Conservation (phyloP, 768 basidiomycete species). For the Psilocybe sp. region DNA sequence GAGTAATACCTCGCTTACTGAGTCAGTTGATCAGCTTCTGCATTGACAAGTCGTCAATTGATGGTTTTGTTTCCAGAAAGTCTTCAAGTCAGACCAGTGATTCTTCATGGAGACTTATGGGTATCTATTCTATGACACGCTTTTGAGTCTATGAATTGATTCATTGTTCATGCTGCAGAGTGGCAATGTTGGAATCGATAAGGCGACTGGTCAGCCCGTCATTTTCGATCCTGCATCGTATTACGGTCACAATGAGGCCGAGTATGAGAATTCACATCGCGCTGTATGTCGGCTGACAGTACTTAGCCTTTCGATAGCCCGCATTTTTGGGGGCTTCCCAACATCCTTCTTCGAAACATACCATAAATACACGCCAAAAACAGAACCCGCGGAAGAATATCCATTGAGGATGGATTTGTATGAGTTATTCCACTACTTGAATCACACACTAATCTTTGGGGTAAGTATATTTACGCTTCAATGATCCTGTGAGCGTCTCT, state of each 20-base stretch:
- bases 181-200: slow-evolving; percentile 68
- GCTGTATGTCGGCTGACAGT: background rate
- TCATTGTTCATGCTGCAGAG: slow-evolving; percentile 40
- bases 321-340: slow-evolving; percentile 78
- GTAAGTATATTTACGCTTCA: slow-evolving; percentile 37
- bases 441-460: slow-evolving; percentile 77
- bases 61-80: slow-evolving; percentile 28
- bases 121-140: slow-evolving; percentile 27
- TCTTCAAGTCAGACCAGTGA: slow-evolving; percentile 59
- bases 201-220: slow-evolving; percentile 50
- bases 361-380: slow-evolving; percentile 58
- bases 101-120: slow-evolving; percentile 82
- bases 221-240: slow-evolving; percentile 80
- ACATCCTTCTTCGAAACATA: slow-evolving; percentile 61
- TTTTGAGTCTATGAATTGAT: background rate
- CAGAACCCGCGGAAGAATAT: slow-evolving; percentile 65
- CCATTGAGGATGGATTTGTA: slow-evolving; percentile 65
- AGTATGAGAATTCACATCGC: slow-evolving; percentile 43
- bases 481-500: slow-evolving; percentile 5
- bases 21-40: slow-evolving; percentile 22
- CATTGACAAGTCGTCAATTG: background rate
- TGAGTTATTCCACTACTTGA: slow-evolving; percentile 78
- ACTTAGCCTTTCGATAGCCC: slow-evolving; percentile 69
- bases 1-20: slow-evolving; percentile 73
- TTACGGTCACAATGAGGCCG: slow-evolving; percentile 80